These are phyloP conservation scores for Striga hermonthica DNA, from an alignment of 305 asterid genomes.

Conservation along the genomic window DNA sequence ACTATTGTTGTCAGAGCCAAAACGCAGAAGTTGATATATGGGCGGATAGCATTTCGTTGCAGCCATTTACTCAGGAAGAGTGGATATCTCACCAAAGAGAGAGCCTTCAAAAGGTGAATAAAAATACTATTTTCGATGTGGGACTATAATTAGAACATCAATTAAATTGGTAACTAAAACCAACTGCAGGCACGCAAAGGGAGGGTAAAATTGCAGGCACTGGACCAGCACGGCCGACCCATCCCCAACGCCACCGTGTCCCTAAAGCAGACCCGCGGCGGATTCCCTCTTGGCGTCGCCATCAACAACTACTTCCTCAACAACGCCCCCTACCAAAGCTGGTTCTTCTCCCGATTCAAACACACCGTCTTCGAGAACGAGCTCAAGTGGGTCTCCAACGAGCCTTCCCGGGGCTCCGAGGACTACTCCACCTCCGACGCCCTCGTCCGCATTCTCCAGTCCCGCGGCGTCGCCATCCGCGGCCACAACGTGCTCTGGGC, in stretches of 20 bases:
- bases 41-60: conserved; percentile 56
- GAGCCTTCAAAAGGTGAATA: too few relatives aligned
- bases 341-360: conserved; percentile 3
- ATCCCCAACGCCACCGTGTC: conserved; percentile 6
- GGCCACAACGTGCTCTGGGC: conserved; percentile 80
- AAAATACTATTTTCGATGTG: too few relatives aligned
- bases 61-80: conserved; percentile 50
- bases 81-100: conserved; percentile 45
- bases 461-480: conserved; percentile 40
- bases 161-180: too few relatives aligned
- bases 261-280: background rate
- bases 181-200: background rate
- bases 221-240: conserved; percentile 6
- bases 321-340: conserved; percentile 7
- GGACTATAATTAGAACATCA: too few relatives aligned
- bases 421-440: conserved; percentile 54
- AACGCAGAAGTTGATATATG: conserved; percentile 42
- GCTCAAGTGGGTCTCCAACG: conserved; percentile 30
- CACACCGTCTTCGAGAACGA: conserved; percentile 18
- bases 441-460: conserved; percentile 35
- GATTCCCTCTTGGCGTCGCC: conserved; percentile 1
- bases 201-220: background rate
- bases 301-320: conserved; percentile 1
- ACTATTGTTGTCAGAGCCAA: conserved; percentile 32
- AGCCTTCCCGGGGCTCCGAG: conserved; percentile 31